A percentile compares a stretch with the other conserved stretches of the same genome.
These are phyloP conservation scores for Podospora conica DNA, from an alignment of 495 filamentous ascomycete genomes.

Conservation along the genomic window DNA sequence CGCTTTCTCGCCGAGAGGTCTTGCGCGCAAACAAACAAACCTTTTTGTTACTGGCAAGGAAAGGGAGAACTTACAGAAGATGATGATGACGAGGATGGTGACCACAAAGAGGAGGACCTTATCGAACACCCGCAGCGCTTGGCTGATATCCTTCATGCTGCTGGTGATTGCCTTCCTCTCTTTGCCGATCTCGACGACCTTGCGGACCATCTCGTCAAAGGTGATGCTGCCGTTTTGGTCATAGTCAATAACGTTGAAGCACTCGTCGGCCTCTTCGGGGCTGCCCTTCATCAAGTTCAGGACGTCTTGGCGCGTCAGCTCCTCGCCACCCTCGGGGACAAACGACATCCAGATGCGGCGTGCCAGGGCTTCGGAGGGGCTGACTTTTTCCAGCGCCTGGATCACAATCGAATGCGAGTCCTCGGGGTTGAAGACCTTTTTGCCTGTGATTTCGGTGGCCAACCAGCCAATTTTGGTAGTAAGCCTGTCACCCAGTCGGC, in stretches of 20 bases:
- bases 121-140: constrained; percentile 87
- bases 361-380: constrained; percentile 80
- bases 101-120: constrained; percentile 73
- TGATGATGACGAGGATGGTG: constrained; percentile 71
- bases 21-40: not conserved
- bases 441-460: constrained; percentile 88
- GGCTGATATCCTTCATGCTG: constrained; percentile 95
- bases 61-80: constrained; percentile 61
- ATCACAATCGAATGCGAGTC: constrained; percentile 83
- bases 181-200: constrained; percentile 73
- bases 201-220: constrained; percentile 91
- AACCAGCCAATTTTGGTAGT: constrained; percentile 90
- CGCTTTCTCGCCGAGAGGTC: too few species aligned
- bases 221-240: constrained; percentile 92
- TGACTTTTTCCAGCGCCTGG: constrained; percentile 76
- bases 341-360: constrained; percentile 97
- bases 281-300: too few species aligned
- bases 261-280: constrained; percentile 77
- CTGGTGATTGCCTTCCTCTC: constrained; percentile 77
- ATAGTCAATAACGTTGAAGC: constrained; percentile 69
- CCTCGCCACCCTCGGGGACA: constrained; percentile 79
- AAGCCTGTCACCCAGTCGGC: constrained; percentile 81
- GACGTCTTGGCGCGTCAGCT: constrained; percentile 74
- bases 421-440: constrained; percentile 86
- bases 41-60: too few species aligned